These are phyloP conservation scores for Aspergillus wentii DNA, from an alignment of 495 filamentous ascomycete genomes.

Conservation along the genomic window DNA sequence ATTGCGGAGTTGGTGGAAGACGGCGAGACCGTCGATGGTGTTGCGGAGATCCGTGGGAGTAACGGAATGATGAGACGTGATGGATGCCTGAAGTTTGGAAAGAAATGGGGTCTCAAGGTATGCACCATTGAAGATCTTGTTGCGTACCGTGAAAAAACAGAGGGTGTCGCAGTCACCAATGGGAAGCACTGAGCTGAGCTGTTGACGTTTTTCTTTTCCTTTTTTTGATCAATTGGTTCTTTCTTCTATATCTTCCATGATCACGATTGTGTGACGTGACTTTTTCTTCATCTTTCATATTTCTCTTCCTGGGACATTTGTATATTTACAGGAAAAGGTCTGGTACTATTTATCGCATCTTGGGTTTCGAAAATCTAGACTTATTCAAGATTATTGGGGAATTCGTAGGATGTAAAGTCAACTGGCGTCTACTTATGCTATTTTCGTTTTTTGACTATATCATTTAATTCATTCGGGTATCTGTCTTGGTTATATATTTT, in stretches of 20 bases:
- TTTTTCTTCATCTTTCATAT: no score
- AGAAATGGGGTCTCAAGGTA: slow-evolving; percentile 82
- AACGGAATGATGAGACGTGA: slow-evolving; percentile 91
- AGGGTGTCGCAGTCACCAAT: slow-evolving; percentile 27
- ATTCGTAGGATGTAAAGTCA: no score
- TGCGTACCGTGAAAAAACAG: slow-evolving; percentile 61
- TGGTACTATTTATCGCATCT: no score
- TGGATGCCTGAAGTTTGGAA: slow-evolving; percentile 83
- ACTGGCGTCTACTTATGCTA: no score
- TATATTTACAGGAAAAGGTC: no score
- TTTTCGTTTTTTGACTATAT: slow-evolving; percentile 5
- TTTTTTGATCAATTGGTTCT: no score
- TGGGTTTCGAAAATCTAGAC: no score
- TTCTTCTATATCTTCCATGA: no score
- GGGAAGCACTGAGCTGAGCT: slow-evolving; percentile 27
- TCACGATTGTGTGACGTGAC: no score
- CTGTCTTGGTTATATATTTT: slow-evolving; percentile 18
- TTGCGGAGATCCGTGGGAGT: slow-evolving; percentile 49
- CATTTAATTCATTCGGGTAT: slow-evolving; percentile 25
- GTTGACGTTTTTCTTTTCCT: slow-evolving; percentile 10
- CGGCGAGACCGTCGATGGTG: slow-evolving; percentile 59
- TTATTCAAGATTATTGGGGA: no score
- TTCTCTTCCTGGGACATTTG: no score
- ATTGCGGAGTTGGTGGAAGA: slow-evolving; percentile 87
- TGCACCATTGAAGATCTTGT: slow-evolving; percentile 94